Evolutionary conservation across 306 rosid species (phyloP).

Genomic region (Trichosanthes cucumerina): DNA sequence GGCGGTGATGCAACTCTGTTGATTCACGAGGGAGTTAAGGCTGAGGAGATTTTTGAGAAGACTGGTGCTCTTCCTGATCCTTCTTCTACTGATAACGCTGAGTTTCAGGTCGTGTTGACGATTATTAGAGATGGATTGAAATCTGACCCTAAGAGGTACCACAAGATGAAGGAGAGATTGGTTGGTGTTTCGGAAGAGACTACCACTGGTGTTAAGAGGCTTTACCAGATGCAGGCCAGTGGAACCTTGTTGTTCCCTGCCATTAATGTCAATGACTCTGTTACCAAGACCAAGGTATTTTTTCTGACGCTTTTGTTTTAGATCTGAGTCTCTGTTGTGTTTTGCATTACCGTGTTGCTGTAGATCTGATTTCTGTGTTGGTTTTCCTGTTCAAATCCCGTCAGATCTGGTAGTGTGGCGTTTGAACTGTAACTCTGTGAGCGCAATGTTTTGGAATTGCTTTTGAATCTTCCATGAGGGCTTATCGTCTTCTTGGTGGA

Average conservation of each 20-base stretch:
- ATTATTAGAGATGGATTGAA: conserved; percentile 52
- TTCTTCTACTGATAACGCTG: conserved; percentile 38
- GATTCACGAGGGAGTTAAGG: conserved; percentile 65
- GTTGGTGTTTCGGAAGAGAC: conserved; percentile 82
- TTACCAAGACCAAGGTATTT: conserved; percentile 72
- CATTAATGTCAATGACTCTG: conserved; percentile 70
- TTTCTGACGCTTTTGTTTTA: neutral
- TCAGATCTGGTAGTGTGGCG: neutral
- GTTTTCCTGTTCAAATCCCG: neutral
- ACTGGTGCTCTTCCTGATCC: conserved; percentile 41
- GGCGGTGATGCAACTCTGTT: conserved; percentile 59
- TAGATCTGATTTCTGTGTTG: neutral
- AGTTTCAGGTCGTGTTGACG: conserved; percentile 52
- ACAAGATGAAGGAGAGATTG: conserved; percentile 48
- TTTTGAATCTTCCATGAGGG: neutral
- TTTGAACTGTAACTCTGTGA: neutral
- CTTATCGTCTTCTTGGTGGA: neutral
- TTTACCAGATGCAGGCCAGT: conserved; percentile 65
- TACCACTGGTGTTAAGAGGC: conserved; percentile 74
- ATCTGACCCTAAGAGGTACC: conserved; percentile 52
- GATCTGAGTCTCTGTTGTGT: conserved; percentile 5
- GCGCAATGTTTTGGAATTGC: neutral
- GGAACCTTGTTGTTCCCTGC: conserved; percentile 71
- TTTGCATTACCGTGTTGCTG: neutral
- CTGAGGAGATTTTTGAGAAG: conserved; percentile 42